phyloP scores from a whole-genome alignment of 1,284 basidiomycete species.

The Microbotryum violaceum region DNA sequence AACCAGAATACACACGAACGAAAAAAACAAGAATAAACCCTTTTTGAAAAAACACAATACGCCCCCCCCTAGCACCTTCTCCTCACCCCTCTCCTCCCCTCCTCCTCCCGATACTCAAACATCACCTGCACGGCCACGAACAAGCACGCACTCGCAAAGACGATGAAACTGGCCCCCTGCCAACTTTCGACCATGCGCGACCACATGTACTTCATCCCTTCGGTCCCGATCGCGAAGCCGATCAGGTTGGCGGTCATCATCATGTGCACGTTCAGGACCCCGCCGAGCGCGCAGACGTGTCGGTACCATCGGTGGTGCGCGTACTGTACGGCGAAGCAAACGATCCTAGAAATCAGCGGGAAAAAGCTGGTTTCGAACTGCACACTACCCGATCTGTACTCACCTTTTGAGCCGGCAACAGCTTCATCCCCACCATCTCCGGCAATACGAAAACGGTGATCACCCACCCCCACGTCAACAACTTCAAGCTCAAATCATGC shows the following conservation, averaged over 20 bases:
- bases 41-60: too few species aligned
- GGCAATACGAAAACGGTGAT: conserved; percentile 84
- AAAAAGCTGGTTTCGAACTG: too few species aligned
- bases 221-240: conserved; percentile 85
- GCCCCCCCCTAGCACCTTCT: conserved; percentile 46
- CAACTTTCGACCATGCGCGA: conserved; percentile 57
- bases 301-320: conserved; percentile 68
- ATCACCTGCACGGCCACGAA: conserved; percentile 84
- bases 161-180: conserved; percentile 60
- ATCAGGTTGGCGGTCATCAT: conserved; percentile 93
- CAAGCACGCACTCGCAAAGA: conserved; percentile 56
- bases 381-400: too few species aligned
- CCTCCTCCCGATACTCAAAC: conserved; percentile 78
- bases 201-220: conserved; percentile 68
- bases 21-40: too few species aligned
- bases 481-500: conserved; percentile 84
- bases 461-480: conserved; percentile 96
- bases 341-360: neutral
- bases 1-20: too few species aligned
- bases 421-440: conserved; percentile 58
- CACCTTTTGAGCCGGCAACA: conserved; percentile 28
- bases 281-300: conserved; percentile 75
- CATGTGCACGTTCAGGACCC: conserved; percentile 73
- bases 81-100: conserved; percentile 55
- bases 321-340: conserved; percentile 48